Conservation (phyloP, 495 filamentous ascomycete species). For the Chaetomidium leptoderma region DNA sequence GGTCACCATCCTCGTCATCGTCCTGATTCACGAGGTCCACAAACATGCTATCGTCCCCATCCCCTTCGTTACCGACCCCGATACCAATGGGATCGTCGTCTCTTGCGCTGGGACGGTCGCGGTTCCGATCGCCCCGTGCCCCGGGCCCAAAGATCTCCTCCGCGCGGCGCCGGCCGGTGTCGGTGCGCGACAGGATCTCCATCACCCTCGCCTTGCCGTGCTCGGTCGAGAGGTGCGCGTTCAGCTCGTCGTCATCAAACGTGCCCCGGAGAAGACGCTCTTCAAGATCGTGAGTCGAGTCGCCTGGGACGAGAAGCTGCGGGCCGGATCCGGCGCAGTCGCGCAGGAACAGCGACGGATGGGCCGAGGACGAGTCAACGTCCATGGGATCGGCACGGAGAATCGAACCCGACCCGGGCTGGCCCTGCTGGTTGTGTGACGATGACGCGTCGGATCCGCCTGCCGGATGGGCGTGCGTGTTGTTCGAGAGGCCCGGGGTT, state of each 20-base stretch:
- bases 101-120: neutral
- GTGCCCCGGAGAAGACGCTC: slow-evolving; percentile 38
- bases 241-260: slow-evolving; percentile 32
- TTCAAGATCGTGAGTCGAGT: slow-evolving; percentile 37
- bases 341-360: slow-evolving; percentile 39
- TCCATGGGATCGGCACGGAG: slow-evolving; percentile 33
- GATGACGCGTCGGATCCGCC: slow-evolving; percentile 25
- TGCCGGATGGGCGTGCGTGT: slow-evolving; percentile 32
- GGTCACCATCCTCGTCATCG: slow-evolving; percentile 40
- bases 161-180: slow-evolving; percentile 36
- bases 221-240: slow-evolving; percentile 30
- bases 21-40: slow-evolving; percentile 49
- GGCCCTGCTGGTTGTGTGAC: slow-evolving; percentile 32
- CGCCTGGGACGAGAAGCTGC: slow-evolving; percentile 29
- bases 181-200: slow-evolving; percentile 39
- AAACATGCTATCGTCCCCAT: slow-evolving; percentile 50
- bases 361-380: slow-evolving; percentile 26
- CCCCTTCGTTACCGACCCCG: slow-evolving; percentile 39
- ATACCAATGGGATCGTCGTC: slow-evolving; percentile 33
- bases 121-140: slow-evolving; percentile 27
- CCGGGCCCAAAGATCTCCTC: slow-evolving; percentile 40
- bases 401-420: slow-evolving; percentile 15
- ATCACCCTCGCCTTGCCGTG: slow-evolving; percentile 33
- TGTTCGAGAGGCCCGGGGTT: slow-evolving; percentile 36
- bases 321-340: slow-evolving; percentile 30